Conservation (phyloP, 2,329 filamentous ascomycete species). For the Fusarium agapanthi region DNA sequence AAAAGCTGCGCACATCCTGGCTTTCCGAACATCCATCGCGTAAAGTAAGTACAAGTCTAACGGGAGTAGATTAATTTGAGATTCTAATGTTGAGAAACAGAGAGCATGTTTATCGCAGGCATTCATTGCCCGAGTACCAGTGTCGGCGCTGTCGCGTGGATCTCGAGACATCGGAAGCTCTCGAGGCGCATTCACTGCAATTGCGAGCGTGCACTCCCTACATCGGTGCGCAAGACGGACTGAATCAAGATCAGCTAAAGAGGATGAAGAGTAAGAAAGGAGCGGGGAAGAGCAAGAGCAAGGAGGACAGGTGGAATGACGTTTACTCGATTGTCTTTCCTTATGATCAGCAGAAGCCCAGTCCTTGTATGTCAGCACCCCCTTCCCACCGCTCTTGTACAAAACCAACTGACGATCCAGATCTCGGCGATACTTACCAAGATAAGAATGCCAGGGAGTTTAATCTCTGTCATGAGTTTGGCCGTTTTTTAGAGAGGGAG, state of each 20-base stretch:
- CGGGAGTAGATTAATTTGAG: no score
- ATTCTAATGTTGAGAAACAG: no score
- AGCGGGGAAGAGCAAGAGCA: fast-evolving
- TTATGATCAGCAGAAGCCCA: not conserved
- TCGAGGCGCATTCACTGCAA: fast-evolving
- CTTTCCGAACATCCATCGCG: fast-evolving
- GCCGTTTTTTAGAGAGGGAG: not conserved
- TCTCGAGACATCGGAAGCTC: fast-evolving
- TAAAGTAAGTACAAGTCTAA: no score
- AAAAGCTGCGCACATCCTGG: not conserved
- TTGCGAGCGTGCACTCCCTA: fast-evolving
- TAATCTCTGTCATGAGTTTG: fast-evolving
- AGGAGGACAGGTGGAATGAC: fast-evolving
- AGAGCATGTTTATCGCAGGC: fast-evolving
- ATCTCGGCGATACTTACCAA: not conserved
- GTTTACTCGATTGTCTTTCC: not conserved
- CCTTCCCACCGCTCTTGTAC: not conserved
- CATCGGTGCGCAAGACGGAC: fast-evolving
- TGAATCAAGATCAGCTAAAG: not conserved
- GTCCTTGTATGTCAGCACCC: not conserved
- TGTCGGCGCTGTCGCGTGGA: not conserved
- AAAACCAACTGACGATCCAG: not conserved
- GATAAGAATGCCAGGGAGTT: not conserved
- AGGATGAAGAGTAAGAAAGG: not conserved
- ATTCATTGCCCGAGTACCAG: not conserved